These are phyloP conservation scores for Picocystis salinarum DNA, from an alignment of 139 green algal species.

Conservation along the genomic window DNA sequence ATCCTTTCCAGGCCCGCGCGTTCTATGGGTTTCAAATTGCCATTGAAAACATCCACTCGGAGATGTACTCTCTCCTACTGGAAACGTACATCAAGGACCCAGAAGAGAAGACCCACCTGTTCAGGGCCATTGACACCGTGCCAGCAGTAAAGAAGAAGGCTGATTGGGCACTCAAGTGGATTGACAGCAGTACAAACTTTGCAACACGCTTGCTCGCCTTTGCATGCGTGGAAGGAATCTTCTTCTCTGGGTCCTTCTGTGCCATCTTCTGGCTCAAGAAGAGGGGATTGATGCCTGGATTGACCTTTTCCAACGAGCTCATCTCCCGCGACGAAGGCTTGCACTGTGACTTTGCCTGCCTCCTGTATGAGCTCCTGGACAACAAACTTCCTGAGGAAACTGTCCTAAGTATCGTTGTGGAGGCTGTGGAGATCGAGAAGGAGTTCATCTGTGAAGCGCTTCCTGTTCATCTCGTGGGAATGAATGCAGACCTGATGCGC, in stretches of 20 bases:
- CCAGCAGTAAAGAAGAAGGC: conserved; percentile 81
- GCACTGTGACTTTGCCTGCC: conserved; percentile 94
- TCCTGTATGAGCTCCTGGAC: conserved; percentile 76
- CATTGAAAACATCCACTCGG: conserved; percentile 99
- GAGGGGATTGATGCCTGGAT: conserved; percentile 84
- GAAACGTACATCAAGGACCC: conserved; percentile 94
- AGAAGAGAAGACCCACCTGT: conserved; percentile 43
- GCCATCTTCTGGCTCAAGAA: conserved; percentile 99
- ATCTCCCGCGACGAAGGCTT: conserved; percentile 95
- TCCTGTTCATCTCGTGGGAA: conserved; percentile 49
- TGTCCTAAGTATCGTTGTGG: conserved; percentile 54
- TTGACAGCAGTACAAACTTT: conserved; percentile 47
- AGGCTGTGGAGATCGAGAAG: conserved; percentile 85
- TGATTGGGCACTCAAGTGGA: conserved; percentile 94
- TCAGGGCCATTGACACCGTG: conserved; percentile 87
- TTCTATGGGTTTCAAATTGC: conserved; percentile 99
- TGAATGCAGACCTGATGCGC: conserved; percentile 63
- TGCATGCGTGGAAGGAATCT: conserved; percentile 93
- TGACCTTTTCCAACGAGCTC: conserved; percentile 98
- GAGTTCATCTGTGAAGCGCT: conserved; percentile 85
- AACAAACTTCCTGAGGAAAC: conserved; percentile 42
- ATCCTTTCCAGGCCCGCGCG: conserved; percentile 53
- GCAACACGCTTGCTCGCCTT: conserved; percentile 87
- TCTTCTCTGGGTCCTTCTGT: conserved; percentile 92
- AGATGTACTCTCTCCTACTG: conserved; percentile 98